A percentile compares a stretch with the other conserved stretches of the same genome.
Conservation (phyloP, 2,329 filamentous ascomycete genomes). For the Trichoderma sp. region DNA sequence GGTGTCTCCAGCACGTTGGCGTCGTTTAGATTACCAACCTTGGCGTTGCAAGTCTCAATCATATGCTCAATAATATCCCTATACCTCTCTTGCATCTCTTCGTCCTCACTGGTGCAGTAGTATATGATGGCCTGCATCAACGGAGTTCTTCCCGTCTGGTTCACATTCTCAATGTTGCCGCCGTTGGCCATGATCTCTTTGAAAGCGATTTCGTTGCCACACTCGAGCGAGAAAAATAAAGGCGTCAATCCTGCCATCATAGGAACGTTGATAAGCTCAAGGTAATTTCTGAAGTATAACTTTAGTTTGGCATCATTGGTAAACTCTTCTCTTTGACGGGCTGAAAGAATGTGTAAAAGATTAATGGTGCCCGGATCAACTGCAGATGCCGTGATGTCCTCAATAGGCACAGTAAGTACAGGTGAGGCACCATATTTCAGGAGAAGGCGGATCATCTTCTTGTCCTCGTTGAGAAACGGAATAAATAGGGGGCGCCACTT, state of each 20-base stretch:
- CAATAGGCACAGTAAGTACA: neutral
- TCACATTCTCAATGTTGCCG: neutral
- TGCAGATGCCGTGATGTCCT: neutral
- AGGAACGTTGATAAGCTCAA: neutral
- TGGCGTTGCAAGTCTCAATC: neutral
- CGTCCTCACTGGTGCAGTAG: neutral
- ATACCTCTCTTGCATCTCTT: neutral
- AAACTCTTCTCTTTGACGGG: neutral
- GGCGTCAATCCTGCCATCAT: neutral
- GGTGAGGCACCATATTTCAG: neutral
- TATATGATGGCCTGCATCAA: neutral
- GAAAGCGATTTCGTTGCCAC: neutral
- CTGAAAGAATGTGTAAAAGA: constrained; percentile 18
- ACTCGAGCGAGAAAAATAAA: neutral
- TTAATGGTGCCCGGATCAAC: neutral
- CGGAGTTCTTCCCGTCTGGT: neutral
- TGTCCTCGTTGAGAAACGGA: neutral
- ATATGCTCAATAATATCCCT: neutral
- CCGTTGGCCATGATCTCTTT: neutral
- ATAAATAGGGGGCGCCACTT: constrained; percentile 10
- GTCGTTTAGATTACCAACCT: neutral
- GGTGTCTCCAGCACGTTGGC: neutral
- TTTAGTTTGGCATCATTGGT: neutral
- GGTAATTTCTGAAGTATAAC: neutral
- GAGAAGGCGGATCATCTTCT: neutral